phyloP scores from a whole-genome alignment of 1,284 basidiomycete species.

The Vanrija sp. region DNA sequence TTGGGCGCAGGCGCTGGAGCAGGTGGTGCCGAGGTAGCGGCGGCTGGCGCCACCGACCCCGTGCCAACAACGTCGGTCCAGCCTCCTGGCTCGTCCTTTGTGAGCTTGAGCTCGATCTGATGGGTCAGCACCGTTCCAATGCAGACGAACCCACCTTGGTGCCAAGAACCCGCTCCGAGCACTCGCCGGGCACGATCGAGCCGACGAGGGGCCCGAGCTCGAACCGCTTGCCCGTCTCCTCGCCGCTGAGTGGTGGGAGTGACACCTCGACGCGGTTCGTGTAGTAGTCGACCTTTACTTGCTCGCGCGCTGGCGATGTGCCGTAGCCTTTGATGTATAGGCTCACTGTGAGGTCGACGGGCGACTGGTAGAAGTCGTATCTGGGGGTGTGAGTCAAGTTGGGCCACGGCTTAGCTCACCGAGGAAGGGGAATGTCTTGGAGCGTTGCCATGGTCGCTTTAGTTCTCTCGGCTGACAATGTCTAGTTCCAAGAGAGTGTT shows the following conservation, averaged over 20 bases:
- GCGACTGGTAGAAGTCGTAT: slow-evolving; percentile 84
- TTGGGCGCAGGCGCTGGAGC: neutral
- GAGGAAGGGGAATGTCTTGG: neutral
- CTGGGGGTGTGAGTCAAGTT: slow-evolving; percentile 47
- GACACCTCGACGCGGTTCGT: slow-evolving; percentile 11
- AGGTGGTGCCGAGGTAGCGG: neutral
- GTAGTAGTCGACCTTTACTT: slow-evolving; percentile 57
- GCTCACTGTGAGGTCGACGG: slow-evolving; percentile 66
- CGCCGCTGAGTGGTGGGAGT: slow-evolving; percentile 58
- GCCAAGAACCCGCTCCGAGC: slow-evolving; percentile 66
- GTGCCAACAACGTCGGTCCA: slow-evolving; percentile 61
- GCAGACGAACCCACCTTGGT: slow-evolving; percentile 71
- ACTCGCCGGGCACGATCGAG: slow-evolving; percentile 64
- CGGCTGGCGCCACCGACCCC: neutral
- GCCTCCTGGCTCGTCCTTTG: slow-evolving; percentile 46
- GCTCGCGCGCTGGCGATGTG: slow-evolving; percentile 53
- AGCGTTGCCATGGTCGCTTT: no score
- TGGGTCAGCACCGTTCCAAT: neutral
- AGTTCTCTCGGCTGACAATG: no score
- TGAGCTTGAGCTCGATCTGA: slow-evolving; percentile 44
- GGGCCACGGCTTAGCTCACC: neutral
- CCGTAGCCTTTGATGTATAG: slow-evolving; percentile 69
- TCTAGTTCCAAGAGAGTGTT: no score
- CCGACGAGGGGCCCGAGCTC: slow-evolving; percentile 67
- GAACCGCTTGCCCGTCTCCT: slow-evolving; percentile 53